A percentile compares a stretch with the other conserved stretches of the same genome.
phyloP scores from a whole-genome alignment of 1,284 basidiomycete species.

The Heterobasidion parviporum region DNA sequence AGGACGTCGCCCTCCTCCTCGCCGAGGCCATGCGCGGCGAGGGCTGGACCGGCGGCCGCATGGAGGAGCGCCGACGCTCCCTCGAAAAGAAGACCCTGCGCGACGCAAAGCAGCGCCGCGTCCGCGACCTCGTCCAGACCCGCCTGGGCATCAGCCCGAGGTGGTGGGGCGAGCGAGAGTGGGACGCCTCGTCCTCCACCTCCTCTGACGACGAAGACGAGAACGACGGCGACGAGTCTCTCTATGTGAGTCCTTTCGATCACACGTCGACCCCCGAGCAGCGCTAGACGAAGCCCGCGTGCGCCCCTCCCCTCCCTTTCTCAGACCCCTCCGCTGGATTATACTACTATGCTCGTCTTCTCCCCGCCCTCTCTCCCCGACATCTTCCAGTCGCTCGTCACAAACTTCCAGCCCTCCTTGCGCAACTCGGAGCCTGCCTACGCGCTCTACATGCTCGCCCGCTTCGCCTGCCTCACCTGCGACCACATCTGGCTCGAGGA shows the following conservation, averaged over 20 bases:
- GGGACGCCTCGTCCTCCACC: slow-evolving; percentile 23
- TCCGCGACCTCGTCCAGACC: slow-evolving; percentile 47
- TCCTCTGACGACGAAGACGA: slow-evolving; percentile 37
- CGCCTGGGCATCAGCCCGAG: slow-evolving; percentile 44
- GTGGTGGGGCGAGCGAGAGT: slow-evolving; percentile 56
- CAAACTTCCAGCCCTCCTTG: slow-evolving; percentile 56
- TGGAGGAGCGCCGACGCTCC: slow-evolving; percentile 52
- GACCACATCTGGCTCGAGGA: slow-evolving; percentile 90
- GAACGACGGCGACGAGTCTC: slow-evolving; percentile 32
- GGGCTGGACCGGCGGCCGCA: slow-evolving; percentile 62
- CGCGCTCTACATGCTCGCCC: slow-evolving; percentile 74
- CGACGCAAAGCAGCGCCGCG: slow-evolving; percentile 39
- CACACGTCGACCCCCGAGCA: too few species aligned
- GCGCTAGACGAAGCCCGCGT: too few species aligned
- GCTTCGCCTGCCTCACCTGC: slow-evolving; percentile 81
- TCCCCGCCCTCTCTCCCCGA: slow-evolving; percentile 68
- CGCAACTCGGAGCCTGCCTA: slow-evolving; percentile 77
- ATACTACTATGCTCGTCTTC: slow-evolving; percentile 86
- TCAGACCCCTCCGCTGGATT: slow-evolving; percentile 66
- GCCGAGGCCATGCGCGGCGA: slow-evolving; percentile 77
- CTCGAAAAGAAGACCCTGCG: slow-evolving; percentile 52
- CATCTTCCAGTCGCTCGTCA: slow-evolving; percentile 78
- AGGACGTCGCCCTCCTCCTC: slow-evolving; percentile 72
- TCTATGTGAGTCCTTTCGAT: slow-evolving; percentile 39
- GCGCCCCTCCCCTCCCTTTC: too few species aligned